Evolutionary conservation across 2,329 filamentous ascomycete genomes (phyloP), one percentile per base, ranked within the genome.

Genomic region (Trichoderma cornu-damae): DNA sequence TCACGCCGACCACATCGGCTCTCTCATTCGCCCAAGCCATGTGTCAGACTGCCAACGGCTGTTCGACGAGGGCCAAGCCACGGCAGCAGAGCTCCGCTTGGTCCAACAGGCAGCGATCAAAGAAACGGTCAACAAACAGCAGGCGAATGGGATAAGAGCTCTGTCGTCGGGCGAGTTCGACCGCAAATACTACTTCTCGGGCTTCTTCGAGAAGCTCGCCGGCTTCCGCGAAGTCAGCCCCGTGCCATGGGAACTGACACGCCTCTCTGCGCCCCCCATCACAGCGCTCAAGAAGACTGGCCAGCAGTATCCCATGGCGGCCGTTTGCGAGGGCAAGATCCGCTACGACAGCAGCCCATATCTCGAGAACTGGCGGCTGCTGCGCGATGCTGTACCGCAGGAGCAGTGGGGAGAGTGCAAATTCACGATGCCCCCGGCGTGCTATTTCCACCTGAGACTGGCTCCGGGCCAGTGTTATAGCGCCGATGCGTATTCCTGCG

Each of bases 1-100:
- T 72, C 80, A 87, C 67, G 85, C 86, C 59, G 87, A 90, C 72
- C 87, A 90, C 63, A 79, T 88, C 60, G 87, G 87, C 49, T 89
- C 86, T 12, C 76, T 90, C 30, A 80, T 89, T 58, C 84, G 87
- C 30, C 86, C 87, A 1, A 70, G 82, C 52, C 72, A 79, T 51
- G 79, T 90, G 24, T 76, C 87, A 12, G 75, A 82, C 46, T 80
- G 81, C 47, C 69, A 73, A 58, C 61, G 65, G 8, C 61, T 68
- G n/a, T 69, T 70, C 78, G 87, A 70, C 74, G 78, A 62, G 69
- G 79, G 67, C 70, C 78, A 59, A 77, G 62, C 67, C 59, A 65
- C 68, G 1, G 30, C 61, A 5, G 66, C 67, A 14, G 75, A 81
- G 65, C 77, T 88, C 37, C 73, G 72, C 28, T 73, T 75, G 2